Base-by-base conservation (phyloP, 2,329 filamentous ascomycete species). In the Pestalotiopsis sp. region DNA sequence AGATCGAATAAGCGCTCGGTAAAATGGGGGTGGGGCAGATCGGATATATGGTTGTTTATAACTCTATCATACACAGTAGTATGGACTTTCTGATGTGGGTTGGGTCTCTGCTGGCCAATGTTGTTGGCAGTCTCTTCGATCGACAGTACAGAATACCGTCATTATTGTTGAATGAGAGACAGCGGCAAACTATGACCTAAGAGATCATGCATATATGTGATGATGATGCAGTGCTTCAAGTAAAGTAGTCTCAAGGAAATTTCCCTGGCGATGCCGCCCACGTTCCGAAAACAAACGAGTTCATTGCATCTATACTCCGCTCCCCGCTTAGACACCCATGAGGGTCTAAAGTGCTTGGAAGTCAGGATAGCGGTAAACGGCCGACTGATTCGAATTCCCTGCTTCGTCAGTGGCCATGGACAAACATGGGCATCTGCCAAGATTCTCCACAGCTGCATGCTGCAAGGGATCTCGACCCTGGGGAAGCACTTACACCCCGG, bases 341-440 rank as follows among this genome's bases (percentile, higher is more conserved):
- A 17, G 27, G 27, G 9, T 27, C 27, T 23, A 11, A 12, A 27
- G 4, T 20, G 59, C 59, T 39, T 61, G 31, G 36, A n/a, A 36
- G 13, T 7, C 36, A 20, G 14, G 27, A 9, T 27, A 31, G 59
- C 59, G 59, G 59, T 36, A 61, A 61, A 23, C 61, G 57, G 12
- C 65, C 65, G 57, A 67, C n/a, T 20, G 65, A 62, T 52, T 67
- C 60, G 65, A 62, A 59, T 61, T 49, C 9, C 2, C 17, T 65
- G 62, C n/a, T 36, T 61, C 20, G 17, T 61, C 4, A 61, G 25
- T 61, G 59, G 59, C 27, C 20, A 41, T 61, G 20, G 14, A 12
- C 27, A 17, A n/a, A 36, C 59, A 61, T 17, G 59, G 59, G 59
- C 27, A 59, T 27, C 7, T 39, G 59, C 59, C 27, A 61, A 61